phyloP scores from a whole-genome alignment of 805 yeast species.

The Pichia rugopelliculosa region DNA sequence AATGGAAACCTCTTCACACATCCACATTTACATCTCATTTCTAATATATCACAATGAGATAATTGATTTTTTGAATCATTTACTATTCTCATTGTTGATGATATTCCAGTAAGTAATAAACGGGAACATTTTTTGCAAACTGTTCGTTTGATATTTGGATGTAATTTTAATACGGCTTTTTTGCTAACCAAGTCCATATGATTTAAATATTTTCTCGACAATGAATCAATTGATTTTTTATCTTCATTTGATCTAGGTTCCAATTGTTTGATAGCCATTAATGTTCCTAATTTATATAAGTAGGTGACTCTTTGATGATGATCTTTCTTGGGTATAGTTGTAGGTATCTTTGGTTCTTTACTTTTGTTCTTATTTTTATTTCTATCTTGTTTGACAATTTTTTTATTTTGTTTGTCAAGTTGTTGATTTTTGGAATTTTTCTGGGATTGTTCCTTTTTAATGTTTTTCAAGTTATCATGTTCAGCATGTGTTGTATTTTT shows the following conservation, averaged over 20 bases:
- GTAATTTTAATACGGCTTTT: conserved; percentile 56
- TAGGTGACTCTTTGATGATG: conserved; percentile 54
- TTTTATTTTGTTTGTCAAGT: not conserved
- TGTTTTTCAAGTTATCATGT: no score
- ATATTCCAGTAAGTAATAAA: conserved; percentile 41
- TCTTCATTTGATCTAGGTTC: not conserved
- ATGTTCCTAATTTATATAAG: conserved; percentile 47
- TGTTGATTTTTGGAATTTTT: not conserved
- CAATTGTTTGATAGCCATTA: conserved; percentile 24
- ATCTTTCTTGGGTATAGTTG: conserved; percentile 43
- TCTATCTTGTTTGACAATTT: not conserved
- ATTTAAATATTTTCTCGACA: conserved; percentile 51
- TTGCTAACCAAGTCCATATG: conserved; percentile 56
- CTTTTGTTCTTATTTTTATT: not conserved
- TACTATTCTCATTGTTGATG: conserved; percentile 32
- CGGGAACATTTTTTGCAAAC: conserved; percentile 63
- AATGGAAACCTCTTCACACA: conserved; percentile 49
- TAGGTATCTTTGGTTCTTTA: conserved; percentile 28
- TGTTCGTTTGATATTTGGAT: conserved; percentile 59
- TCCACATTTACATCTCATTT: conserved; percentile 49
- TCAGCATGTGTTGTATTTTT: no score
- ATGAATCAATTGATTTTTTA: conserved; percentile 24
- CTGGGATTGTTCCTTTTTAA: no score
- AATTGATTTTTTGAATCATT: conserved; percentile 33
- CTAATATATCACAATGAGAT: conserved; percentile 39